Evolutionary conservation across 202 grass and related monocot species (phyloP).

Genomic region (Eragrostis tef): DNA sequence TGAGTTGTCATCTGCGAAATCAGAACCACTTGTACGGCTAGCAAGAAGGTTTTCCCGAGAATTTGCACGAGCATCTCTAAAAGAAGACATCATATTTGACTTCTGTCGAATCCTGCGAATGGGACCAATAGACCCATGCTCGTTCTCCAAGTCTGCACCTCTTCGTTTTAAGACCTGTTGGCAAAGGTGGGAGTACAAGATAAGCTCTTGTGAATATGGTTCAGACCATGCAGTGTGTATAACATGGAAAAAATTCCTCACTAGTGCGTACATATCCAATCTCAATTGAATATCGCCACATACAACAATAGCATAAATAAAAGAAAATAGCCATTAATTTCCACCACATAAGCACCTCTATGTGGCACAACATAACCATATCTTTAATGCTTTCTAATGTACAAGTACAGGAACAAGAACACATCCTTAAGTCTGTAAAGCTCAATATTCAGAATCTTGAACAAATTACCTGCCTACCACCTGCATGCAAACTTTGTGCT

Average conservation of each 20-base stretch:
- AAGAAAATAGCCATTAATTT: conserved; percentile 17
- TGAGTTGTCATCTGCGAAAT: conserved; percentile 48
- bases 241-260: conserved; percentile 11
- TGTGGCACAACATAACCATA: conserved; percentile 20
- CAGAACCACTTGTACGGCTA: conserved; percentile 42
- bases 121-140: conserved; percentile 66
- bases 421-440: conserved; percentile 18
- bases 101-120: conserved; percentile 91
- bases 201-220: conserved; percentile 26
- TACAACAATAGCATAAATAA: conserved; percentile 8
- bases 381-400: conserved; percentile 5
- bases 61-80: conserved; percentile 41
- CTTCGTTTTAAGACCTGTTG: conserved; percentile 81
- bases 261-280: conserved; percentile 24
- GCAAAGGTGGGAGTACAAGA: conserved; percentile 27
- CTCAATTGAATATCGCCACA: conserved; percentile 22
- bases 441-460: conserved; percentile 3
- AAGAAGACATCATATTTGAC: conserved; percentile 62
- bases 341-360: neutral
- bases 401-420: conserved; percentile 9
- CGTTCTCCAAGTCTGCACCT: conserved; percentile 58
- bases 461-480: conserved; percentile 53
- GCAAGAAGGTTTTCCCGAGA: conserved; percentile 53
- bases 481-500: conserved; percentile 36
- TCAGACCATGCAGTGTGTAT: conserved; percentile 3